phyloP scores from a whole-genome alignment of 495 filamentous ascomycete genomes.

The Glonium stellatum region DNA sequence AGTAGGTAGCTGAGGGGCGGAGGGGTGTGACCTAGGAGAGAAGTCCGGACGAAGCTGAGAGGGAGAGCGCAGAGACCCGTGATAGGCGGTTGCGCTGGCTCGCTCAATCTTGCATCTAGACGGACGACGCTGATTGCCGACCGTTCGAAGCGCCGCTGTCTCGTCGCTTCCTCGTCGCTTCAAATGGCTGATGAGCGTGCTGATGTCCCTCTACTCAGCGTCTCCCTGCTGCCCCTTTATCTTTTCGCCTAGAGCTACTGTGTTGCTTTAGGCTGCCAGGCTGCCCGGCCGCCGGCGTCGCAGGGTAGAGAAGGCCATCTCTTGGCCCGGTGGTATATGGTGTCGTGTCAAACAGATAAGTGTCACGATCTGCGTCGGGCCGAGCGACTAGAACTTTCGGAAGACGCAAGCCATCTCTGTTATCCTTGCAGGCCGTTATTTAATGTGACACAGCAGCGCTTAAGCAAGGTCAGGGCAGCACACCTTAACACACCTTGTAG shows the following conservation, averaged over 20 bases:
- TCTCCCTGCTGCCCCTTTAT: background rate
- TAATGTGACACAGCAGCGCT: conserved; percentile 1
- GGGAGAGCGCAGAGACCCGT: background rate
- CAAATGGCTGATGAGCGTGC: background rate
- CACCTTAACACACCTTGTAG: background rate
- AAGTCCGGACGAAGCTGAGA: background rate
- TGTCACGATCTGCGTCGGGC: conserved; percentile 11
- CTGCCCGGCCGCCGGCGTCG: no score
- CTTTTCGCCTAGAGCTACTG: background rate
- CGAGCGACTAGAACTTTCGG: conserved; percentile 1
- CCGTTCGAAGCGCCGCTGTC: background rate
- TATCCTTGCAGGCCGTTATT: conserved; percentile 6
- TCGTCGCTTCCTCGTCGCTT: no score
- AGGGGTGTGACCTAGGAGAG: background rate
- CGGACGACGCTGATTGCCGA: background rate
- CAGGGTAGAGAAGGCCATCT: background rate
- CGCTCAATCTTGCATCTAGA: background rate
- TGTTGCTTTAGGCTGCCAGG: background rate
- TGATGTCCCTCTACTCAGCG: background rate
- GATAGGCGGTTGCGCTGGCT: no score
- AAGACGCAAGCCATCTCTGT: background rate
- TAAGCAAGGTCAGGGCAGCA: background rate
- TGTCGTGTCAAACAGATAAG: background rate
- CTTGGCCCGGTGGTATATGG: background rate
- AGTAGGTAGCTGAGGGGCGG: background rate